Percentiles rank a stretch among this genome's conserved stretches.
phyloP scores from a whole-genome alignment of 2,329 filamentous ascomycete genomes.

The Fusarium metavorans region DNA sequence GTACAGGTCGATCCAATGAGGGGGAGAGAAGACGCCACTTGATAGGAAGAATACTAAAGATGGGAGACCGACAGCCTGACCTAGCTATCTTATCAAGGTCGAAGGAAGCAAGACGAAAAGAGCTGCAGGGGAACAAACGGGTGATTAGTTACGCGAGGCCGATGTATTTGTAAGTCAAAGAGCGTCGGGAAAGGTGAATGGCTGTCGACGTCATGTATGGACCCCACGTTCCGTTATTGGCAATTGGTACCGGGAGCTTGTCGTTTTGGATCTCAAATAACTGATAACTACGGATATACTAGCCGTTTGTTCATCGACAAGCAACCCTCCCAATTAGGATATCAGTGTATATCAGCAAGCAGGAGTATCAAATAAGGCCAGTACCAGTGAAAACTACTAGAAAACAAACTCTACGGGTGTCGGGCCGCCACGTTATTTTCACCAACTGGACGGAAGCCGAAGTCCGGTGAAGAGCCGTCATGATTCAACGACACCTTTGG shows the following conservation, averaged over 20 bases:
- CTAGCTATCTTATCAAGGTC: background rate
- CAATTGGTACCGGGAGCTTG: constrained; percentile 20
- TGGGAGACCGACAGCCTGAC: background rate
- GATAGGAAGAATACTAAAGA: background rate
- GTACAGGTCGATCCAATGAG: constrained; percentile 12
- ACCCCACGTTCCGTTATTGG: constrained; percentile 38
- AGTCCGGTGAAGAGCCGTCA: background rate
- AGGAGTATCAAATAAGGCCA: background rate
- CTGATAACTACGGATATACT: background rate
- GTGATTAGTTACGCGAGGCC: constrained; percentile 8
- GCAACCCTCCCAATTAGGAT: background rate
- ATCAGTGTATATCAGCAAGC: background rate
- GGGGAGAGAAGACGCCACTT: constrained; percentile 25
- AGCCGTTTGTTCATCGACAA: background rate
- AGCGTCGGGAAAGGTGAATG: background rate
- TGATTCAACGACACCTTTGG: background rate
- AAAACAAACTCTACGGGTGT: background rate
- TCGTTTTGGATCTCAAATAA: background rate
- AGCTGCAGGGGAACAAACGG: background rate
- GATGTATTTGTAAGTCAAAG: constrained; percentile 18
- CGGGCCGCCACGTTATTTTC: background rate
- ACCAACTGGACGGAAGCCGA: background rate
- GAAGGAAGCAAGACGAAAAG: background rate
- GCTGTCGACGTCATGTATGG: constrained; percentile 32
- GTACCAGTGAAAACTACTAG: background rate